Conservation (phyloP, 441 rosid species). For the Aquilaria agallochum region DNA sequence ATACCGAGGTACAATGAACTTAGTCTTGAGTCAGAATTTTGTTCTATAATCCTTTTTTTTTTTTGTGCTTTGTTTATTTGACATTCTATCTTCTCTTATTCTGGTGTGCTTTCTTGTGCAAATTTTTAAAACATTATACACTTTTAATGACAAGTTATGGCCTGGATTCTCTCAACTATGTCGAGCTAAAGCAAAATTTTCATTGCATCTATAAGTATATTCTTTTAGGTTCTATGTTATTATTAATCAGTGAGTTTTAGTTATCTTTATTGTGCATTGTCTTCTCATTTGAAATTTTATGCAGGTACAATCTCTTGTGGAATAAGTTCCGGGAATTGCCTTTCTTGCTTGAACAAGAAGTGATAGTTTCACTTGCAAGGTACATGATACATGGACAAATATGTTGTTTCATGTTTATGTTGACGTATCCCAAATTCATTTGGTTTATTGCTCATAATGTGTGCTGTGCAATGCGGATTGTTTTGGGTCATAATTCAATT, state of each 20-base stretch:
- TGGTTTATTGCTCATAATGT: too few species aligned
- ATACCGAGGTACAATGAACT: constrained; percentile 41
- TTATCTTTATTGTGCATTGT: background rate
- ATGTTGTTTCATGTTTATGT: too few species aligned
- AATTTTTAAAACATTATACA: constrained; percentile 75
- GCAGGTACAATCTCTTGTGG: constrained; percentile 63
- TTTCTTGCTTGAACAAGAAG: constrained; percentile 14
- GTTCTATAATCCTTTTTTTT: background rate
- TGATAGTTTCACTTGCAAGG: too few species aligned
- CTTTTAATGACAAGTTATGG: constrained; percentile 66
- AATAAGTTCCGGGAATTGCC: constrained; percentile 72
- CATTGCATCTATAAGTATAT: constrained; percentile 54
- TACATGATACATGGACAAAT: too few species aligned
- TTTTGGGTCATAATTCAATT: too few species aligned
- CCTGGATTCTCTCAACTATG: constrained; percentile 61
- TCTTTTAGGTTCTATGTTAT: background rate
- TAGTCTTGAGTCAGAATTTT: background rate
- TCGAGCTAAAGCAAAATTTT: constrained; percentile 64
- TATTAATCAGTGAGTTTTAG: background rate
- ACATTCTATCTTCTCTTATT: background rate
- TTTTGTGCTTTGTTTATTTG: background rate
- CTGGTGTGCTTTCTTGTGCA: constrained; percentile 19
- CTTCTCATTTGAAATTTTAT: background rate
- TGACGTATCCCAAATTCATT: too few species aligned
- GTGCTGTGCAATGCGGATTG: too few species aligned